These are phyloP conservation scores for Colletotrichum sp. DNA, from an alignment of 2,329 filamentous ascomycete species.

Conservation along the genomic window DNA sequence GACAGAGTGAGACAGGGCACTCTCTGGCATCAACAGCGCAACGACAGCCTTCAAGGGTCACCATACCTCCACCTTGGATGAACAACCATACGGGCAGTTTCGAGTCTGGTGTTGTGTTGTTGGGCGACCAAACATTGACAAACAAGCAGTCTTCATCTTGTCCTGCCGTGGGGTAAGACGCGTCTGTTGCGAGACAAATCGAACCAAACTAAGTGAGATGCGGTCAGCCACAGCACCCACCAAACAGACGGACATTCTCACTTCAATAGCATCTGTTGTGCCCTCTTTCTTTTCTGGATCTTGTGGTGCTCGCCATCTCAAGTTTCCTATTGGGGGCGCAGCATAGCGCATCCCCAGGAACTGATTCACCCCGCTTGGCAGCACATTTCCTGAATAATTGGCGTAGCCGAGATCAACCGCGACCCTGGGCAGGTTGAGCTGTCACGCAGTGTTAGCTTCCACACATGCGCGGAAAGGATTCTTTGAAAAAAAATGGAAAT, in stretches of 20 bases:
- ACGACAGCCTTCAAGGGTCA: not conserved
- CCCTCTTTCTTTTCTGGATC: conserved; percentile 39
- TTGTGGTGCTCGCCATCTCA: conserved; percentile 56
- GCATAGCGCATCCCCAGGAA: conserved; percentile 58
- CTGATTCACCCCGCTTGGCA: conserved; percentile 44
- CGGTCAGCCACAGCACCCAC: not conserved
- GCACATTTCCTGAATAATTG: conserved; percentile 43
- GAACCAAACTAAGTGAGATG: conserved; percentile 47
- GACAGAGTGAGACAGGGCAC: not conserved
- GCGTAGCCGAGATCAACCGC: conserved; percentile 48
- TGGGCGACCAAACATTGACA: conserved; percentile 68
- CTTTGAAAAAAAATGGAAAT: not conserved
- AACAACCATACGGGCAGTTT: conserved; percentile 70
- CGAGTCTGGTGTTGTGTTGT: conserved; percentile 50
- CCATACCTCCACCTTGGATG: conserved; percentile 54
- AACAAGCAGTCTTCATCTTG: conserved; percentile 72
- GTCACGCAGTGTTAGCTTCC: not conserved
- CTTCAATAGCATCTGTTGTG: conserved; percentile 40
- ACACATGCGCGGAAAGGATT: not conserved
- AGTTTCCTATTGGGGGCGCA: conserved; percentile 51
- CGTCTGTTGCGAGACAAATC: conserved; percentile 46
- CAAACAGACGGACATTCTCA: conserved; percentile 22
- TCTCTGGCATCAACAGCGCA: not conserved
- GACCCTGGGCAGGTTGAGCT: conserved; percentile 12
- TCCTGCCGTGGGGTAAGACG: conserved; percentile 30